phyloP scores from a whole-genome alignment of 2,329 filamentous ascomycete species.

The Dactylonectria estremocensis region DNA sequence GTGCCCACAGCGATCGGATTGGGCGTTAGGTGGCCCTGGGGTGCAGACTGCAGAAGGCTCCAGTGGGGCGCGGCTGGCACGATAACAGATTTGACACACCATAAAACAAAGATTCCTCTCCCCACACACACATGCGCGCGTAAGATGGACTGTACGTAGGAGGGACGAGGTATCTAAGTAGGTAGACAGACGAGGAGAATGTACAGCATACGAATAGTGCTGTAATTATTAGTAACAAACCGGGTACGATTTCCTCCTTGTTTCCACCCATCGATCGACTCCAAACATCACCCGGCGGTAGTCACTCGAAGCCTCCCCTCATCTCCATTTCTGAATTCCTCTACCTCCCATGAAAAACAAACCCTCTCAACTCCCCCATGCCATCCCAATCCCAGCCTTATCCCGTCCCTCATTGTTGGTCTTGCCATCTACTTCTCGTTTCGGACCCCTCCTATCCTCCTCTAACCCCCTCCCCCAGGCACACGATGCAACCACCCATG shows the following conservation, averaged over 20 bases:
- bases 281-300: too few relatives aligned
- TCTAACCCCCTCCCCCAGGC: neutral
- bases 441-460: neutral
- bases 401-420: neutral
- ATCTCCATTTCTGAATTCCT: neutral
- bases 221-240: too few relatives aligned
- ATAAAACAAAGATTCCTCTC: too few relatives aligned
- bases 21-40: neutral
- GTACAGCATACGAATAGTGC: too few relatives aligned
- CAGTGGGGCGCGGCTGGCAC: neutral
- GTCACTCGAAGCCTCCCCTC: too few relatives aligned
- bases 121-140: too few relatives aligned
- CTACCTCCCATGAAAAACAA: neutral
- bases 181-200: too few relatives aligned
- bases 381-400: neutral
- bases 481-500: neutral
- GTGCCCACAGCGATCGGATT: conserved; percentile 5
- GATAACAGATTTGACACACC: neutral
- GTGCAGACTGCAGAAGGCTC: neutral
- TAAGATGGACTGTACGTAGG: too few relatives aligned
- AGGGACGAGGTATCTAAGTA: too few relatives aligned
- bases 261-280: too few relatives aligned
- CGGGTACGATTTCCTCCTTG: too few relatives aligned
- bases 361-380: too few relatives aligned
- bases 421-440: neutral